phyloP scores from a whole-genome alignment of 805 yeast species.

The Phaffomyces opuntiae region DNA sequence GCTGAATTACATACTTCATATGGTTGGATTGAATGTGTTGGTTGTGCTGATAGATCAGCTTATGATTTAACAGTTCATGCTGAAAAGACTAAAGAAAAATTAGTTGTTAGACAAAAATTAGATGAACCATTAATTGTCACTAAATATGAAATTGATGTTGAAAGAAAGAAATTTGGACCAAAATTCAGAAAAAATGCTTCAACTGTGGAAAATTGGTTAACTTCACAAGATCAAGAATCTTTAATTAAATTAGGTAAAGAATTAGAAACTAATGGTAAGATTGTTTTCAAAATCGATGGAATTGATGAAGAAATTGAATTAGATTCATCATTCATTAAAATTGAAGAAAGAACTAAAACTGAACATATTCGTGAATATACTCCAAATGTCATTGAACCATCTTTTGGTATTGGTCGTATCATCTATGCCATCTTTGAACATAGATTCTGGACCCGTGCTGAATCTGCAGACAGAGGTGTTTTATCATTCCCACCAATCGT shows the following conservation, averaged over 20 bases:
- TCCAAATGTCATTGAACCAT: slow-evolving; percentile 98
- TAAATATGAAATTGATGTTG: slow-evolving; percentile 75
- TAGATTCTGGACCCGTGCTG: slow-evolving; percentile 91
- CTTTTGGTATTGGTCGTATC: slow-evolving; percentile 98
- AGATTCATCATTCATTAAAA: slow-evolving; percentile 62
- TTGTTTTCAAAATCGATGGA: slow-evolving; percentile 62
- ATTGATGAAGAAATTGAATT: slow-evolving; percentile 60
- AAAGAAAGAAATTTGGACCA: slow-evolving; percentile 96
- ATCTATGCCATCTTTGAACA: slow-evolving; percentile 91
- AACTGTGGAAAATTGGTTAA: slow-evolving; percentile 75
- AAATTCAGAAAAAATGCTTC: slow-evolving; percentile 97
- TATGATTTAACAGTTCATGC: slow-evolving; percentile 94
- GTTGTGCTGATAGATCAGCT: slow-evolving; percentile 99
- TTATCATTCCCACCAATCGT: slow-evolving; percentile 90
- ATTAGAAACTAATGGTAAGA: slow-evolving; percentile 52
- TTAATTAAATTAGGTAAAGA: slow-evolving; percentile 70
- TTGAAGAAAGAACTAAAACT: slow-evolving; percentile 69
- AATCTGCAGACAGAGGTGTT: slow-evolving; percentile 80
- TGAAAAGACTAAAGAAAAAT: slow-evolving; percentile 89
- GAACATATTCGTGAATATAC: slow-evolving; percentile 93
- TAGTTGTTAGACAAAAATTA: slow-evolving; percentile 88
- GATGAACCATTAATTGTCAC: slow-evolving; percentile 81
- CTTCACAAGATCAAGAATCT: slow-evolving; percentile 74
- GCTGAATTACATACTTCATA: slow-evolving; percentile 93
- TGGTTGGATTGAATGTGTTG: slow-evolving; percentile 99